Percentiles rank a stretch among this genome's conserved stretches.
phyloP scores from a whole-genome alignment of 2,329 filamentous ascomycete genomes.

The Aspergillus bombycis region DNA sequence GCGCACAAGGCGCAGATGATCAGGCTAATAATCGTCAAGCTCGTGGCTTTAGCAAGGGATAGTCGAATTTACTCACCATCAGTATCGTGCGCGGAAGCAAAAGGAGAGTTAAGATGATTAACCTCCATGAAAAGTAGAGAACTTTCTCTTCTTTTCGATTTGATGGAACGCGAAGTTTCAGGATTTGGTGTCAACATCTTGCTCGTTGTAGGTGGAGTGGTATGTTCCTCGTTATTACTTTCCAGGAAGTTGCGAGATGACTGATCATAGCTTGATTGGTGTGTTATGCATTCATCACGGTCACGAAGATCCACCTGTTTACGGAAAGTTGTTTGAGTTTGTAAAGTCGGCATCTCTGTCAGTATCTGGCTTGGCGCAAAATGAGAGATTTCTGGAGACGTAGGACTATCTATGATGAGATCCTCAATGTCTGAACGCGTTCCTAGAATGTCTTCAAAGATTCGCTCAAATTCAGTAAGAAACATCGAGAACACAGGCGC shows the following conservation, averaged over 20 bases:
- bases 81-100: not conserved
- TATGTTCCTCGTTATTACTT: conserved; percentile 29
- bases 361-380: conserved; percentile 69
- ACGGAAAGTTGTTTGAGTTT: conserved; percentile 60
- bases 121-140: conserved; percentile 51
- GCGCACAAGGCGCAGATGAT: not conserved
- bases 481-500: conserved; percentile 93
- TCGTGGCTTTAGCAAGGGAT: not conserved
- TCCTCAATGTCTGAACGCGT: conserved; percentile 43
- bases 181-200: conserved; percentile 44
- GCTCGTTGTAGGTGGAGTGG: conserved; percentile 36
- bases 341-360: conserved; percentile 66
- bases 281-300: conserved; percentile 33
- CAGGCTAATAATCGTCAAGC: not conserved
- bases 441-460: conserved; percentile 73
- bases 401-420: conserved; percentile 41
- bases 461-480: conserved; percentile 82
- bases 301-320: conserved; percentile 31
- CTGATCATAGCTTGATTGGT: conserved; percentile 54
- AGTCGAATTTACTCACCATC: not conserved
- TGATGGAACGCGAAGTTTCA: conserved; percentile 41
- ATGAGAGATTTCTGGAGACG: conserved; percentile 61
- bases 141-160: conserved; percentile 53
- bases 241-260: conserved; percentile 30
- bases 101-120: conserved; percentile 25